A percentile compares a stretch with the other conserved stretches of the same genome.
These are phyloP conservation scores for Phytophthora pisi DNA, from an alignment of 352 stramenopile genomes.

Conservation along the genomic window DNA sequence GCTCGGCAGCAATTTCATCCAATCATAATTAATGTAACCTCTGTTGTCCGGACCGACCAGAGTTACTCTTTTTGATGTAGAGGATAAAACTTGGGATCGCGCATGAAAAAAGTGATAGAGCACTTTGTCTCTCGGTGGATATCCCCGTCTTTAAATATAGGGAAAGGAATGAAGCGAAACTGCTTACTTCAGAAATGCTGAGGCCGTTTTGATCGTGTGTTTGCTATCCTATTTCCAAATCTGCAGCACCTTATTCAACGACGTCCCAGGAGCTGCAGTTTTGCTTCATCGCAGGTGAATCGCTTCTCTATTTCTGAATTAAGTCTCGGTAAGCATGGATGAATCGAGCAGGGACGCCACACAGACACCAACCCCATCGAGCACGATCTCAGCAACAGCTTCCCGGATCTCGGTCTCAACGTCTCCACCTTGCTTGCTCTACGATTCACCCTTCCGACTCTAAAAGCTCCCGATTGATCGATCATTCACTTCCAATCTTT, in stretches of 20 bases:
- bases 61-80: too few relatives aligned
- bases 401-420: conserved; percentile 20
- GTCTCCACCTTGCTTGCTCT: neutral
- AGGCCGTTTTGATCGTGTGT: conserved; percentile 9
- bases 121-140: neutral
- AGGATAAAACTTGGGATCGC: too few relatives aligned
- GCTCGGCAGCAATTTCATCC: too few relatives aligned
- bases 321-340: neutral
- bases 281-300: neutral
- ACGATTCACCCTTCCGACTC: too few relatives aligned
- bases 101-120: too few relatives aligned
- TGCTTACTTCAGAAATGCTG: neutral
- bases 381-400: neutral
- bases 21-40: too few relatives aligned
- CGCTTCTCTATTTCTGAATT: conserved; percentile 14
- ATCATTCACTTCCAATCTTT: conserved; percentile 25
- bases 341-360: too few relatives aligned
- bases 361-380: neutral
- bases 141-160: neutral
- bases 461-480: too few relatives aligned
- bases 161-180: neutral
- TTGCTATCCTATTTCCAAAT: too few relatives aligned
- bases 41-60: too few relatives aligned
- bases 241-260: neutral
- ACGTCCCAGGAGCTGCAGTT: conserved; percentile 5